These are phyloP conservation scores for Cylindrodendrum hubeiense DNA, from an alignment of 2,329 filamentous ascomycete genomes.

Conservation along the genomic window DNA sequence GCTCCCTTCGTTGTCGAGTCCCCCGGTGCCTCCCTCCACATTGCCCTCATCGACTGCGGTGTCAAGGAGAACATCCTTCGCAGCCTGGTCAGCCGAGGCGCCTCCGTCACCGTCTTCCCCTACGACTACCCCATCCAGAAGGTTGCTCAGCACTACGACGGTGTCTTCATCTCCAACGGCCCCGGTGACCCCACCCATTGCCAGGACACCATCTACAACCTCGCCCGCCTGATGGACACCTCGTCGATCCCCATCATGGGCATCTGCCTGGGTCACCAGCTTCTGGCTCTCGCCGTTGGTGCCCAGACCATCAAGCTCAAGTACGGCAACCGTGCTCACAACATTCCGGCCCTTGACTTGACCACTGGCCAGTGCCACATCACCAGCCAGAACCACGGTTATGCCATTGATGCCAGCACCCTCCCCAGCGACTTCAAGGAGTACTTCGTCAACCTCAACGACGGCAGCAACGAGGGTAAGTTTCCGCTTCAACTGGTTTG, in stretches of 20 bases:
- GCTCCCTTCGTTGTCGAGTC: constrained; percentile 96
- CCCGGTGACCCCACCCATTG: constrained; percentile 98
- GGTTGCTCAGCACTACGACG: constrained; percentile 96
- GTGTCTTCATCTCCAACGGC: constrained; percentile 99
- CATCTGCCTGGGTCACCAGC: constrained; percentile 96
- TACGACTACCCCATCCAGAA: constrained; percentile 99
- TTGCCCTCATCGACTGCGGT: constrained; percentile 96
- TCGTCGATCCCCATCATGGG: constrained; percentile 96
- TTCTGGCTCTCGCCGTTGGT: constrained; percentile 89
- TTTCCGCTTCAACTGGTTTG: constrained; percentile 7
- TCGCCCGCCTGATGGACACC: constrained; percentile 89
- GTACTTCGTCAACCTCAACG: constrained; percentile 98
- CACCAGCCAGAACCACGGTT: constrained; percentile 98
- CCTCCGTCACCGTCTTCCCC: constrained; percentile 93
- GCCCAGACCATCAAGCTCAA: constrained; percentile 96
- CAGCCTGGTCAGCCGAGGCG: constrained; percentile 90
- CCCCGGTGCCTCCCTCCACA: constrained; percentile 84
- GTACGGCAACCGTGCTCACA: constrained; percentile 98
- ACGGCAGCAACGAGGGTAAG: constrained; percentile 91
- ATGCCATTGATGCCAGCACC: constrained; percentile 89
- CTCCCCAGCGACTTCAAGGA: constrained; percentile 92
- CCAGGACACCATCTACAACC: constrained; percentile 92
- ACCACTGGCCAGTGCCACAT: constrained; percentile 98
- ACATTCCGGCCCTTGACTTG: constrained; percentile 94
- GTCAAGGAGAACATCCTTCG: constrained; percentile 99